Conservation (phyloP, 768 basidiomycete genomes). For the Tephrocybe rancida region DNA sequence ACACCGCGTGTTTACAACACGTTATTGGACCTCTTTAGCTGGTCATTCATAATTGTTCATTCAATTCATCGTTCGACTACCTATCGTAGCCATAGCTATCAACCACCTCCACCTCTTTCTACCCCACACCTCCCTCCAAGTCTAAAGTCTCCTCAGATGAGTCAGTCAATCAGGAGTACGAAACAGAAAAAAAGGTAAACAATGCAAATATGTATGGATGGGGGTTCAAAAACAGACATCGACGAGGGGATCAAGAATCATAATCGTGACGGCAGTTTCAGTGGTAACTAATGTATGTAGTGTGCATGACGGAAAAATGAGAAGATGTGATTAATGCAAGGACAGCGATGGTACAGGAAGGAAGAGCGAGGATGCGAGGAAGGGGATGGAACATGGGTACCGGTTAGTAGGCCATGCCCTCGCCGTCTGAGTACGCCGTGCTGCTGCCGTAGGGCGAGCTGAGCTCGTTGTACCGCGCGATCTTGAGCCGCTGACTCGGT, state of each 20-base stretch:
- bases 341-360: slow-evolving; percentile 2
- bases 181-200: background rate
- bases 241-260: background rate
- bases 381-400: no score
- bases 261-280: background rate
- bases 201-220: background rate
- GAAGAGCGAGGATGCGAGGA: background rate
- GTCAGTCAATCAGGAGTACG: background rate
- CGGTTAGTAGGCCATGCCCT: slow-evolving; percentile 39
- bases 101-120: background rate
- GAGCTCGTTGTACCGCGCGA: slow-evolving; percentile 65
- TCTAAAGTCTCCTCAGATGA: background rate
- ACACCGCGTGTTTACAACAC: no score
- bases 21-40: no score
- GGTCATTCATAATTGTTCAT: background rate
- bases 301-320: background rate
- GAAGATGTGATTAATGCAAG: background rate
- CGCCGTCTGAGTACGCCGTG: slow-evolving; percentile 59
- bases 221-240: background rate
- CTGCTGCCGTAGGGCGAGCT: slow-evolving; percentile 56
- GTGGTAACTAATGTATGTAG: background rate
- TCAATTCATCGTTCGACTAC: background rate
- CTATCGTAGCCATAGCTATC: background rate
- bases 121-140: background rate
- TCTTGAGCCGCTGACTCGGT: slow-evolving; percentile 71